Evolutionary conservation across 139 green algal species (phyloP), one percentile per base, ranked within the genome.

Genomic region (Prasinococcaceae sp.): DNA sequence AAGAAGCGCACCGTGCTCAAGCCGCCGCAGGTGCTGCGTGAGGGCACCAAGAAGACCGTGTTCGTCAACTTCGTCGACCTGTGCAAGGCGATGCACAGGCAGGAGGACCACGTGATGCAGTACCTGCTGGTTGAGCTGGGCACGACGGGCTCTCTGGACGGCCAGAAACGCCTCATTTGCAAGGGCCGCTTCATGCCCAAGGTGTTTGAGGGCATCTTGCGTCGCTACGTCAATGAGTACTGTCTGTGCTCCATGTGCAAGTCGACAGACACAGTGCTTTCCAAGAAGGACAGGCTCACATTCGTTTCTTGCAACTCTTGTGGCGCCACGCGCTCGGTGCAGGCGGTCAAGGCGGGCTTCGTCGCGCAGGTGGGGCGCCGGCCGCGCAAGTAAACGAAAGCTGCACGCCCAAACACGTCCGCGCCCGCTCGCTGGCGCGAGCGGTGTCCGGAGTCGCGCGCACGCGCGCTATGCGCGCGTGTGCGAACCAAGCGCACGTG

Each of bases 61-160:
- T 98, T 98, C 66, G 89, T 78, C 44, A 98, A 98, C 80, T 98
- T 96, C 67, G 90, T 92, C 78, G 90, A 98, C 61, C 78, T 98
- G 42, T 94, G 84, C 77, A 93, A 90, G 61, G 60, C 55, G 68
- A 90, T 92, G 80, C 84, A 92, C 60, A 55, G 80, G 25, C 62
- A 79, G 57, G 60, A 58, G 8, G 82, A 92, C 58, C 82, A 92
- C 65, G 74, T 92, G 50, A 74, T 84, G 66, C 66, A 75, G 16
- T 98, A 88, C 76, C 55, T 98, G 53, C 68, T 96, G 39, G 82
- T 84, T 9, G 90, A 98, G 79, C 69, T 98, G 76, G 90, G 90
- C 14, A 73, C 69, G 10, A 60, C 29, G 5, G 70, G 70, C 17
- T 76, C 69, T 14, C 43, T 79, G 53, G 90, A 98, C 56, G 90